Evolutionary conservation across 306 rosid genomes (phyloP), one percentile per base, ranked within the genome.

Genomic region (Ormosia emarginata): DNA sequence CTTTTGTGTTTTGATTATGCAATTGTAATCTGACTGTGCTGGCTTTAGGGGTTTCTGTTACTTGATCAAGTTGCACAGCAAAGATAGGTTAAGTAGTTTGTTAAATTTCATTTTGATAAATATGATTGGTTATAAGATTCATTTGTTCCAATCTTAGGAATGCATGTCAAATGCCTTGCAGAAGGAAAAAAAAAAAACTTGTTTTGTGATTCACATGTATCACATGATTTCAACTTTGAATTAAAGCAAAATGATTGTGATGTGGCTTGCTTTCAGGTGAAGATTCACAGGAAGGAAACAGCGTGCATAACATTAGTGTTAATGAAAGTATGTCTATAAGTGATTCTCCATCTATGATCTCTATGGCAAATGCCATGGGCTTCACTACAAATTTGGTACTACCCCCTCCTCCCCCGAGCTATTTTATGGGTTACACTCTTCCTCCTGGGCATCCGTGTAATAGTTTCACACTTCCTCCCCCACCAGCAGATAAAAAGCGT

Each of bases 401-500:
- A 62, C 89, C 90, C 46, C 93, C 93, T 64, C 94, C 55, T 78
- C 91, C 91, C 11, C 90, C 90, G 30, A 78, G 88, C 56, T 71
- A 90, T 82, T 93, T 95, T 85, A 75, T 90, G 76, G 99, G 99
- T 39, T 95, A 95, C 80, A 75, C 88, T 59, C 98, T 95, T 84
- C 94, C 98, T 74, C 81, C 83, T 3, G 98, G 92, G 50, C 99
- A 95, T 90, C 99, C 90, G 1, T 95, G 99, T 85, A 91, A 88
- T 81, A 83, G 79, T 68, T 91, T 95, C 85, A 84, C 93, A 32
- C 77, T 93, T 76, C 98, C 98, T 81, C 99, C 99, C 62, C 98
- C 99, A 32, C 99, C 98, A 3, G 93, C 98, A 12, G 98, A 95
- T 87, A 90, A 78, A 78, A 95, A 95, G 85, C 92, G 97, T 71